Conservation (phyloP, 768 basidiomycete species). For the Tephrocybe sp. region DNA sequence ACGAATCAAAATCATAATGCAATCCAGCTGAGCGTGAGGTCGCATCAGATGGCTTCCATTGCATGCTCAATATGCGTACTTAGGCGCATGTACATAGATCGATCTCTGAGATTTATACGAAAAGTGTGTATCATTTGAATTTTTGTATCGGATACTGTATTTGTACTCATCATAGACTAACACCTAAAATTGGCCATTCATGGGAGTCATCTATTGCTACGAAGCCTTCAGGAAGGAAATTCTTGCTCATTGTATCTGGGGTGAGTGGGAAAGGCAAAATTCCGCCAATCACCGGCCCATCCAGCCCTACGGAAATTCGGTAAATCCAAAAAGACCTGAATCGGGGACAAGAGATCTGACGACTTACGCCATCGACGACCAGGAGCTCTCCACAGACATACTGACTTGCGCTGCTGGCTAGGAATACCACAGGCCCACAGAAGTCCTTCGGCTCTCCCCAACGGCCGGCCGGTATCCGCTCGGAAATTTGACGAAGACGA, state of each 20-base stretch:
- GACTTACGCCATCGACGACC: constrained; percentile 66
- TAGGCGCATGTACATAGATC: no score
- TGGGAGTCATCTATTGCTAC: no score
- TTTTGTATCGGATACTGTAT: no score
- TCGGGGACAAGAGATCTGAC: constrained; percentile 10
- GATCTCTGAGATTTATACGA: not conserved
- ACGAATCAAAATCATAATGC: not conserved
- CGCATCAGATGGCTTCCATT: not conserved
- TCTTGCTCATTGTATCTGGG: not conserved
- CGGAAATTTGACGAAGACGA: constrained; percentile 68
- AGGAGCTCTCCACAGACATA: constrained; percentile 74
- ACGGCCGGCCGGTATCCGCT: constrained; percentile 69
- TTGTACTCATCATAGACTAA: no score
- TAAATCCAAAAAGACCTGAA: constrained; percentile 15
- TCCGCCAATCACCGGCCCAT: constrained; percentile 48
- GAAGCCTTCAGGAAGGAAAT: not conserved
- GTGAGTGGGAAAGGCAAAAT: not conserved
- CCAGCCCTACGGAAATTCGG: constrained; percentile 47
- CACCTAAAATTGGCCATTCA: no score
- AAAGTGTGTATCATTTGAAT: no score
- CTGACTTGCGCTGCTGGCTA: constrained; percentile 66
- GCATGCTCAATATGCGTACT: not conserved
- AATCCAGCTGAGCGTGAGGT: not conserved
- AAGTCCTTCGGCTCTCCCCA: constrained; percentile 78
- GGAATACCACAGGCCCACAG: constrained; percentile 69